These are phyloP conservation scores for Dipteronia dyeriana DNA, from an alignment of 345 rosid genomes.

Conservation along the genomic window DNA sequence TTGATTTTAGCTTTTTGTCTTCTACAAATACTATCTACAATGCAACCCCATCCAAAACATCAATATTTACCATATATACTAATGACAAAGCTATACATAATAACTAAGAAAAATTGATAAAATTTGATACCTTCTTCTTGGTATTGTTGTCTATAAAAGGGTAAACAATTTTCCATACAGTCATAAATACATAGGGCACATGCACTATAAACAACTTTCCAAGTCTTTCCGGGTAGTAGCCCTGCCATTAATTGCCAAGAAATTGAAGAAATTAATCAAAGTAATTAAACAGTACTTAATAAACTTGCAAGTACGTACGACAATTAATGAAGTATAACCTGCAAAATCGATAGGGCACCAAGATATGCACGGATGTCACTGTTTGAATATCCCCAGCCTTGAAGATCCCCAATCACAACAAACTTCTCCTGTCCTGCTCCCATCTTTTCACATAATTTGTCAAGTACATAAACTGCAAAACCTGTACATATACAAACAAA, in stretches of 20 bases:
- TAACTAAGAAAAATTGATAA: too few species aligned
- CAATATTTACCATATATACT: too few species aligned
- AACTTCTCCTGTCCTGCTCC: conserved; percentile 45
- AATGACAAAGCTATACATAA: too few species aligned
- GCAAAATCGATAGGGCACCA: conserved; percentile 39
- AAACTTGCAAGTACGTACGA: too few species aligned
- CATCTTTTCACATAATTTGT: conserved; percentile 40
- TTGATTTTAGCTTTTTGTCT: conserved; percentile 40
- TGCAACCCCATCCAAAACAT: not conserved
- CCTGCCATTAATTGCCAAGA: conserved; percentile 33
- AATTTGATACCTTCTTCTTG: conserved; percentile 36
- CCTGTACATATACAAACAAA: conserved; percentile 26
- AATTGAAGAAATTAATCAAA: not conserved
- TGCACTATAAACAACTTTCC: conserved; percentile 41
- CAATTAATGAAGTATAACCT: conserved; percentile 29
- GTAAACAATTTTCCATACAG: conserved; percentile 40
- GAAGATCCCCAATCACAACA: conserved; percentile 43
- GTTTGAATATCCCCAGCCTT: conserved; percentile 59
- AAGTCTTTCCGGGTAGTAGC: conserved; percentile 52
- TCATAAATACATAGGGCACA: conserved; percentile 38
- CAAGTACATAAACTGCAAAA: conserved; percentile 33
- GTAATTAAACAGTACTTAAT: too few species aligned
- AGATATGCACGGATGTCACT: conserved; percentile 43
- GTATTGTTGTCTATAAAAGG: conserved; percentile 47
- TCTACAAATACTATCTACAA: conserved; percentile 51